These are phyloP conservation scores for Xylaria castorea DNA, from an alignment of 495 filamentous ascomycete species.

Conservation along the genomic window DNA sequence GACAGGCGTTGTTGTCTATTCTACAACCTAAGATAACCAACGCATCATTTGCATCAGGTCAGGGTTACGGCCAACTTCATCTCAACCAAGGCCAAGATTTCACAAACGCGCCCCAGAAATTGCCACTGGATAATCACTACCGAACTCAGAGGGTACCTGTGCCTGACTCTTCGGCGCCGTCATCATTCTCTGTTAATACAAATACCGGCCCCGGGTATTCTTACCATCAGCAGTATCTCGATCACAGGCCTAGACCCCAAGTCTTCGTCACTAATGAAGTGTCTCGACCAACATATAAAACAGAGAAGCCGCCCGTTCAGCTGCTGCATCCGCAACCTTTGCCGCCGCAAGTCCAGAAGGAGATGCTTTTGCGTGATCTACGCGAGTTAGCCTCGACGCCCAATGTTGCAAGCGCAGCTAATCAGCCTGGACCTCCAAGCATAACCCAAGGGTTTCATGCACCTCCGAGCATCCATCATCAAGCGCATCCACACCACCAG, in stretches of 20 bases:
- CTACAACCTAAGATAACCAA: constrained; percentile 49
- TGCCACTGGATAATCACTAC: constrained; percentile 44
- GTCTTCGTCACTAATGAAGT: constrained; percentile 33
- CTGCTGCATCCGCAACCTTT: constrained; percentile 62
- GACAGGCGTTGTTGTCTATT: constrained; percentile 64
- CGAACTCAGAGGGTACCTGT: constrained; percentile 44
- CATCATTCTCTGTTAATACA: constrained; percentile 51
- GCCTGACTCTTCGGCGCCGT: constrained; percentile 49
- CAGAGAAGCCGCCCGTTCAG: constrained; percentile 45
- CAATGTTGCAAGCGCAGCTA: constrained; percentile 19
- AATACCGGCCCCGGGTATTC: constrained; percentile 31
- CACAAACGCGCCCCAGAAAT: constrained; percentile 42
- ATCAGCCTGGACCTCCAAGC: constrained; percentile 35
- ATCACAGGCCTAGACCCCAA: constrained; percentile 38
- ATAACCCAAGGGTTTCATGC: constrained; percentile 38
- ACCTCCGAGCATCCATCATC: constrained; percentile 12
- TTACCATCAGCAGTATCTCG: constrained; percentile 31
- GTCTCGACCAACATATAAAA: constrained; percentile 23
- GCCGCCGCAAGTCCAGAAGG: constrained; percentile 58
- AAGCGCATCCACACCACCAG: background rate
- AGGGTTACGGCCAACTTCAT: constrained; percentile 37
- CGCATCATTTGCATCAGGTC: constrained; percentile 25
- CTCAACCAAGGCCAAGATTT: constrained; percentile 53
- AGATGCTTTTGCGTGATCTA: constrained; percentile 42
- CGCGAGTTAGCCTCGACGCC: constrained; percentile 34